phyloP scores from a whole-genome alignment of 2,329 filamentous ascomycete species.

The Zasmidium angulare region DNA sequence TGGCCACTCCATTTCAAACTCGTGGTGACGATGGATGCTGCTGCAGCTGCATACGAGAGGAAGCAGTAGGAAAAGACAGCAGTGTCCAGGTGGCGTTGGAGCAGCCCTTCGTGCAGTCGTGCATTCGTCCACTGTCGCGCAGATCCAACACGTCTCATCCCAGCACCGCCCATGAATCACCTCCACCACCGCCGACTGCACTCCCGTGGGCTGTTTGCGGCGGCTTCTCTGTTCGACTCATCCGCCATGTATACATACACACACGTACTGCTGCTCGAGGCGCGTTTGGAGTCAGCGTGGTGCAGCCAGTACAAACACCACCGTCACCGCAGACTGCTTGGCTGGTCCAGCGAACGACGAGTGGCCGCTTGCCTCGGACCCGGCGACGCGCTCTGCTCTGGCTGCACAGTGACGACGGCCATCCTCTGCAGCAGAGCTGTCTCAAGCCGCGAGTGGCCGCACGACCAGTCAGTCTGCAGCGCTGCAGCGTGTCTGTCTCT shows the following conservation, averaged over 20 bases:
- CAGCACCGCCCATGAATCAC: conserved; percentile 6
- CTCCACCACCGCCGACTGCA: neutral
- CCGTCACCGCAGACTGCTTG: neutral
- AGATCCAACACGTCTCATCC: neutral
- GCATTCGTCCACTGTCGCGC: too few relatives aligned
- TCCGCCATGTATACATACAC: neutral
- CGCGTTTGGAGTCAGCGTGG: conserved; percentile 7
- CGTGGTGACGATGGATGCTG: too few relatives aligned
- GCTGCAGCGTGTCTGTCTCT: neutral
- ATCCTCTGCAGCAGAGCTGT: conserved; percentile 1
- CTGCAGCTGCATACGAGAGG: too few relatives aligned
- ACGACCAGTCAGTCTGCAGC: conserved; percentile 1
- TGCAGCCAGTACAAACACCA: conserved; percentile 5
- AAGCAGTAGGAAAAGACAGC: neutral
- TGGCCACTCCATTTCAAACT: too few relatives aligned
- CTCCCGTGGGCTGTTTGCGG: neutral
- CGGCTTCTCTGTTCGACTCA: conserved; percentile 5
- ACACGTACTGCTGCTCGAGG: neutral
- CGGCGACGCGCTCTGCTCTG: neutral
- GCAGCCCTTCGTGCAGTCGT: too few relatives aligned
- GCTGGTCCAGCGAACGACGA: neutral
- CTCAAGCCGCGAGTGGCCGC: neutral
- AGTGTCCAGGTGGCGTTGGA: too few relatives aligned
- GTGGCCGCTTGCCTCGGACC: neutral
- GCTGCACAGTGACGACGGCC: conserved; percentile 5